Conservation (phyloP, 345 rosid species). For the Camelina hispida region DNA sequence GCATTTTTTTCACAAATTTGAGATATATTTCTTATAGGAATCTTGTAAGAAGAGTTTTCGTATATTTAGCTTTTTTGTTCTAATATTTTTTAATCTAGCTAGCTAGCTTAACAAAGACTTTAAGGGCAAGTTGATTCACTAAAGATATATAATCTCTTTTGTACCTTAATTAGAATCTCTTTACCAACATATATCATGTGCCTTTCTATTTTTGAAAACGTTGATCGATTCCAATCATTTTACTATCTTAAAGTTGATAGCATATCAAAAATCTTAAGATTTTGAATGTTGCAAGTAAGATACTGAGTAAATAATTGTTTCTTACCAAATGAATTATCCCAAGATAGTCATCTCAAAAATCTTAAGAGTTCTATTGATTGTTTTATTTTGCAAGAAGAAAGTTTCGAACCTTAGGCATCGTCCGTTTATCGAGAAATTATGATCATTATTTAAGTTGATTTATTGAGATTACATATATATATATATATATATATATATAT, state of each 20-base stretch:
- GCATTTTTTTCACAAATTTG: neutral
- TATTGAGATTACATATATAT: too few species aligned
- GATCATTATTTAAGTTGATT: neutral
- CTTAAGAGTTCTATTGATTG: neutral
- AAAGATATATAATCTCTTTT: too few species aligned
- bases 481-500: too few species aligned
- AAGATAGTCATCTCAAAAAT: neutral
- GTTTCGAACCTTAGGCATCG: neutral
- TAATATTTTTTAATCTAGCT: neutral
- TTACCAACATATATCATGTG: conserved; percentile 8
- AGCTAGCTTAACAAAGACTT: neutral
- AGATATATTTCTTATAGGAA: neutral
- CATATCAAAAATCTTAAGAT: neutral
- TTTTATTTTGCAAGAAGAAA: neutral
- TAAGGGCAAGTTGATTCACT: neutral
- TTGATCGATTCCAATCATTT: neutral
- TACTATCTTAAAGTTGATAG: neutral
- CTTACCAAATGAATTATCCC: neutral
- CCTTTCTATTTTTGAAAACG: neutral
- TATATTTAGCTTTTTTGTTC: neutral
- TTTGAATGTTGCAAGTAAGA: neutral
- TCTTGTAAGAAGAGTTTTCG: conserved; percentile 7
- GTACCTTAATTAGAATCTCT: neutral
- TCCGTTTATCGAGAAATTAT: neutral
- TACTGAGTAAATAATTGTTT: neutral